Evolutionary conservation across 805 yeast genomes (phyloP).

Genomic region (Pichia californica): DNA sequence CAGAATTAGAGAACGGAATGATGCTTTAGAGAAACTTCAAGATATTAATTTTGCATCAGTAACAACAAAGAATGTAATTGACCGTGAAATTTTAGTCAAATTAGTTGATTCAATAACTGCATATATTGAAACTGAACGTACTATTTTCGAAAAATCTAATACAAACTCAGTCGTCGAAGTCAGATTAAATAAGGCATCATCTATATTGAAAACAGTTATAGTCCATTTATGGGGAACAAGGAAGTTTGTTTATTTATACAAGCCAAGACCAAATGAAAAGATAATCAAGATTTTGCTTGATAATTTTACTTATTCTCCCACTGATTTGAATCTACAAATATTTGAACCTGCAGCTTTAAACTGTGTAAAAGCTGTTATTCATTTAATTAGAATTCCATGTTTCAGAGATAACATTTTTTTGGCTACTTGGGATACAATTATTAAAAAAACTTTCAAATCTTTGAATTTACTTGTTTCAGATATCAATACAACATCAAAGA

Average conservation of each 20-base stretch:
- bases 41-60: constrained; percentile 21
- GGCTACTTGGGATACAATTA: constrained; percentile 14
- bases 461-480: constrained; percentile 12
- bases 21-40: constrained; percentile 38
- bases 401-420: constrained; percentile 23
- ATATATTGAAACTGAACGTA: constrained; percentile 18
- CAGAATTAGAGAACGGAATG: constrained; percentile 49
- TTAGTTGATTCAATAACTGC: constrained; percentile 18
- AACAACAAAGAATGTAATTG: constrained; percentile 18
- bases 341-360: constrained; percentile 29
- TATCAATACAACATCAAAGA: constrained; percentile 3
- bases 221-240: constrained; percentile 12
- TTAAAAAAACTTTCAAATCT: constrained; percentile 13
- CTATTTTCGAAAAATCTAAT: constrained; percentile 18
- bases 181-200: constrained; percentile 21
- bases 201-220: constrained; percentile 16
- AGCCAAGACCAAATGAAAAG: constrained; percentile 24
- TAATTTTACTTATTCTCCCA: constrained; percentile 14
- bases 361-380: constrained; percentile 23
- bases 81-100: constrained; percentile 9
- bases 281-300: constrained; percentile 17
- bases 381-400: constrained; percentile 19
- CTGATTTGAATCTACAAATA: constrained; percentile 1
- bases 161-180: constrained; percentile 18
- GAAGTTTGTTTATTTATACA: constrained; percentile 15